These are phyloP conservation scores for Arabis alpina DNA, from an alignment of 345 rosid genomes.

Conservation along the genomic window DNA sequence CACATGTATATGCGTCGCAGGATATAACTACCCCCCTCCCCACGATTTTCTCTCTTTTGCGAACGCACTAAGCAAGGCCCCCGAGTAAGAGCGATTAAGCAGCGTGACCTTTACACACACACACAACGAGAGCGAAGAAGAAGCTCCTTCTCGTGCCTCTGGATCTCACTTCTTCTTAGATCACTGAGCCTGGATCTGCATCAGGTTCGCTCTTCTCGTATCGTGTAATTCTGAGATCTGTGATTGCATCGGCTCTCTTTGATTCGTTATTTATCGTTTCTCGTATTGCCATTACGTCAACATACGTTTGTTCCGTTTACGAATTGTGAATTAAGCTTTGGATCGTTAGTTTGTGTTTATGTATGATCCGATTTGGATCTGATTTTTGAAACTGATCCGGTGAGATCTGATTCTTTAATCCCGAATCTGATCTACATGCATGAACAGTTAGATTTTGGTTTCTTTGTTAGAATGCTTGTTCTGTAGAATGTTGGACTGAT, in stretches of 20 bases:
- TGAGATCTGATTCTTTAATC: constrained; percentile 13
- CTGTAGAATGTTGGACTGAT: background rate
- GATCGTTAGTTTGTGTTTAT: constrained; percentile 18
- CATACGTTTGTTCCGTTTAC: background rate
- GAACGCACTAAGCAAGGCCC: constrained; percentile 37
- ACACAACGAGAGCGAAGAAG: constrained; percentile 9
- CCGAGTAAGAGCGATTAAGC: constrained; percentile 9
- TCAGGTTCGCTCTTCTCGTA: constrained; percentile 34
- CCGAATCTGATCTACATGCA: constrained; percentile 33
- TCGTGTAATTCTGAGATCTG: constrained; percentile 23
- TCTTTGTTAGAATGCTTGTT: background rate
- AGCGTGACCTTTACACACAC: constrained; percentile 18
- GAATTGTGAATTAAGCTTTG: background rate
- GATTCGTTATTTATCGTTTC: background rate
- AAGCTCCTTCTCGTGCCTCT: constrained; percentile 14
- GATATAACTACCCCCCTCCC: constrained; percentile 14
- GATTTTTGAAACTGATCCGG: constrained; percentile 18
- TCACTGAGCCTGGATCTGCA: constrained; percentile 32
- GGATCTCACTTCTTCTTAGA: constrained; percentile 35
- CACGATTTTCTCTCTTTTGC: constrained; percentile 39
- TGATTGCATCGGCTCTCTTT: constrained; percentile 2
- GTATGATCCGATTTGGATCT: constrained; percentile 33
- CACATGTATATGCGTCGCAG: constrained; percentile 31
- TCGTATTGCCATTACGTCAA: constrained; percentile 8
- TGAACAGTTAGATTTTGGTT: background rate